Evolutionary conservation across 176 grass and related monocot species (phyloP), one percentile per base, ranked within the genome.

Genomic region (Hordeum vulgare): DNA sequence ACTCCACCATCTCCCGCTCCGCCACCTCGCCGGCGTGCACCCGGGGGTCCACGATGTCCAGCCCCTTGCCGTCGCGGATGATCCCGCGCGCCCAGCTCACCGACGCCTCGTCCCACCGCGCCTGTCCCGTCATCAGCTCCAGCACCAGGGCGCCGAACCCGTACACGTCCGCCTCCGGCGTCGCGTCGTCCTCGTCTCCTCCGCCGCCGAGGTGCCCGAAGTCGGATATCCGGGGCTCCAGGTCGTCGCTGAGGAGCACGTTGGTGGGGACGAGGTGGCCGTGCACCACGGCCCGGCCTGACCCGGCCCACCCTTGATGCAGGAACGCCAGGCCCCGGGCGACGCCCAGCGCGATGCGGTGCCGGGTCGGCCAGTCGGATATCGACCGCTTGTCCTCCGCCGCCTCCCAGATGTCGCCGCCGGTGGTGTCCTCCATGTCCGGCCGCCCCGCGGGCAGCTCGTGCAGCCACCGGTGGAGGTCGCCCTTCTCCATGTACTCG

Each of bases 401-500:
- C 15, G 72, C 56, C 40, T 96, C 93, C 91, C 91, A 90, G 17
- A 85, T 83, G 89, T 96, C 93, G 25, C 84, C 41, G 14, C 83
- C 49, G 9, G 58, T 29, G 65, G 44, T 24, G 62, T 96, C 91
- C 34, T 96, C 96, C 73, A 83, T 84, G 60, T 92, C 86, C 4
- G 96, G 93, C 56, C 41, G 62, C 18, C 93, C 93, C 0, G 85
- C 83, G 0, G 96, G 96, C 29, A 99, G 87, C 85, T 99, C 96
- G 65, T 99, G 96, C 23, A 99, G 91, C 96, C 96, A 99, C 51
- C 88, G 87, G 69, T 99, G 96, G 12, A 99, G 91, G 40, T 99
- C 96, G 56, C 93, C 96, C 39, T 85, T 96, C 85, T 99, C 91
- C 91, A 99, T 94, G 81, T 99, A 99, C 83, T 99, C 93, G 77